A percentile compares a stretch with the other conserved stretches of the same genome.
phyloP scores from a whole-genome alignment of 768 basidiomycete genomes.

The Rhodotorula kratochvilovae region DNA sequence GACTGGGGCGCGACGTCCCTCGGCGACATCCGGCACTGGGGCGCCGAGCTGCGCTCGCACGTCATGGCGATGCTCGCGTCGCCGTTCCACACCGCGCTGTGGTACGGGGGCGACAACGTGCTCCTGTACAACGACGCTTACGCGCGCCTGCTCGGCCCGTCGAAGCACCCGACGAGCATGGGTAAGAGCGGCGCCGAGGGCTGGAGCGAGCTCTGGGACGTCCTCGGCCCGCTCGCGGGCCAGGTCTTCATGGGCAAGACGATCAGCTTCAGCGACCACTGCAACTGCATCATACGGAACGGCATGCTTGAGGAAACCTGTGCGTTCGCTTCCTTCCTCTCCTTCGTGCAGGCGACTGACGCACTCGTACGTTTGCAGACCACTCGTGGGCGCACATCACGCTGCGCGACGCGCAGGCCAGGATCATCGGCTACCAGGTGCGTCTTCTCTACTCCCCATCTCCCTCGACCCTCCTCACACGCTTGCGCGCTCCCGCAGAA shows the following conservation, averaged over 20 bases:
- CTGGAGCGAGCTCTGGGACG: constrained; percentile 27
- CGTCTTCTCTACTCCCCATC: not conserved
- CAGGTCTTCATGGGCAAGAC: constrained; percentile 13
- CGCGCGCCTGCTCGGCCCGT: constrained; percentile 1
- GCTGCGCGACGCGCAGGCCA: constrained; percentile 8
- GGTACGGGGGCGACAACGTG: constrained; percentile 19
- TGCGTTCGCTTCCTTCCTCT: not conserved
- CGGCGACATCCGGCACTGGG: constrained; percentile 15
- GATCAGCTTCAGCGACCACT: constrained; percentile 15
- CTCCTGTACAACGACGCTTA: constrained; percentile 27
- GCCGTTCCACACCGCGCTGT: constrained; percentile 24
- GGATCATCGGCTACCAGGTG: constrained; percentile 17
- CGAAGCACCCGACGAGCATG: not conserved
- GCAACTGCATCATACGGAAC: constrained; percentile 15
- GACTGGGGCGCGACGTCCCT: constrained; percentile 2
- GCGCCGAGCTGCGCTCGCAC: constrained; percentile 10
- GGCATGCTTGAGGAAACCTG: constrained; percentile 33
- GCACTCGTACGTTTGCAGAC: not conserved
- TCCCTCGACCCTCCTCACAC: no score
- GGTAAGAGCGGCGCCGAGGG: constrained; percentile 5
- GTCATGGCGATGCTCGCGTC: constrained; percentile 22
- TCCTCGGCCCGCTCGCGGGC: constrained; percentile 25
- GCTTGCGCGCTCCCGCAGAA: not conserved
- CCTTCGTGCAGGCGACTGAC: not conserved
- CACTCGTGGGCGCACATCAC: constrained; percentile 20